These are phyloP conservation scores for Carallia pectinifolia DNA, from an alignment of 345 rosid genomes.

Conservation along the genomic window DNA sequence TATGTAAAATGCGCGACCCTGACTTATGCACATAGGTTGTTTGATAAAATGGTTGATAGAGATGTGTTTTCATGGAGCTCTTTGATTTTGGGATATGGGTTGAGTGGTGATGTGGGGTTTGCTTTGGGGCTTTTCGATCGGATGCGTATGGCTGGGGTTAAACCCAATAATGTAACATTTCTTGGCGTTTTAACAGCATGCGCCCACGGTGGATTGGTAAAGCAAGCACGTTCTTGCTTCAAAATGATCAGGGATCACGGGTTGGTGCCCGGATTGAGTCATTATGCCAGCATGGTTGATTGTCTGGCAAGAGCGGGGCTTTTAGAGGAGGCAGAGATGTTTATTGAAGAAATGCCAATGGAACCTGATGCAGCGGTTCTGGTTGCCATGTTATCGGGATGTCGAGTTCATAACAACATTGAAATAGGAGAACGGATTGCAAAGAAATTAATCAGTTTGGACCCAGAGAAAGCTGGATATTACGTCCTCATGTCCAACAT, in stretches of 20 bases:
- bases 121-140: constrained; percentile 42
- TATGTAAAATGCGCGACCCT: constrained; percentile 49
- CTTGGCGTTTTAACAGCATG: constrained; percentile 65
- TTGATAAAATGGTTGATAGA: constrained; percentile 36
- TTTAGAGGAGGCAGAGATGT: constrained; percentile 56
- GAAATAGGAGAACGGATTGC: constrained; percentile 63
- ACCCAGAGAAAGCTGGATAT: constrained; percentile 46
- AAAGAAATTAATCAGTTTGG: constrained; percentile 43
- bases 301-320: constrained; percentile 61
- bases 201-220: constrained; percentile 63
- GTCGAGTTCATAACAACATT: constrained; percentile 53
- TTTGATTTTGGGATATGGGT: constrained; percentile 56
- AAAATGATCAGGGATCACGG: constrained; percentile 41
- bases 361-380: constrained; percentile 61
- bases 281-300: constrained; percentile 53
- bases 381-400: constrained; percentile 51
- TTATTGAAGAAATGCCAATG: constrained; percentile 50
- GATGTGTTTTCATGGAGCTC: constrained; percentile 75
- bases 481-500: constrained; percentile 56
- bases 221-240: constrained; percentile 36
- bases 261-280: constrained; percentile 46
- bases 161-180: constrained; percentile 60
- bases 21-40: constrained; percentile 34
- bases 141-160: constrained; percentile 34
- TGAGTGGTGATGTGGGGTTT: constrained; percentile 37